Conservation (phyloP, 176 grass and related monocot genomes). For the Aegilops speltoides region DNA sequence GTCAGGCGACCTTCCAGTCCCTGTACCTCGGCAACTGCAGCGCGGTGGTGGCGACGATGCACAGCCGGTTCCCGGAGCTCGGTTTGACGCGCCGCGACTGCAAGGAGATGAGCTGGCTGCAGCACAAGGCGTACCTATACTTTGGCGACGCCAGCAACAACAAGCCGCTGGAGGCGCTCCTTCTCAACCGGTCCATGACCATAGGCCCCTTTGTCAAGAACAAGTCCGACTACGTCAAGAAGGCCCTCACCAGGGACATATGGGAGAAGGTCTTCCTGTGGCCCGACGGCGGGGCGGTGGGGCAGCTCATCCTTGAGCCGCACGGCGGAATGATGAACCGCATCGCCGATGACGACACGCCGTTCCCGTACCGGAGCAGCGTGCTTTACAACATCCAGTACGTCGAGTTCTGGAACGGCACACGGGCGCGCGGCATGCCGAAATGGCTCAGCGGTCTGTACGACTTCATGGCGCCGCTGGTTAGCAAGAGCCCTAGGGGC, state of each 20-base stretch:
- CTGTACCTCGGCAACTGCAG: constrained; percentile 11
- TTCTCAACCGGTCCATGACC: not conserved
- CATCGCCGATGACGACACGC: not conserved
- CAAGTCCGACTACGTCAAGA: not conserved
- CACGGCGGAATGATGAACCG: not conserved
- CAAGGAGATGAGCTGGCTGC: not conserved
- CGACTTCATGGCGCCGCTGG: not conserved
- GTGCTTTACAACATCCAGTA: not conserved
- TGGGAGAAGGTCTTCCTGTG: not conserved
- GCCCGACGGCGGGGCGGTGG: not conserved
- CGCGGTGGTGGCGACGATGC: not conserved
- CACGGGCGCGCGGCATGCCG: rapidly evolving
- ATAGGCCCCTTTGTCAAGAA: not conserved
- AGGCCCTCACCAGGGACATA: not conserved
- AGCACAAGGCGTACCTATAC: constrained; percentile 5
- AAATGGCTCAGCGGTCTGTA: not conserved
- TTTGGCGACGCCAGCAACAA: not conserved
- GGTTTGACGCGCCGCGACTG: not conserved
- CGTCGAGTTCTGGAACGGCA: not conserved
- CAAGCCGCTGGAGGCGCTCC: not conserved
- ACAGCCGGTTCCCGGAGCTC: not conserved
- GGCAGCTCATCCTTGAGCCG: not conserved
- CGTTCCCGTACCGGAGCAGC: not conserved
- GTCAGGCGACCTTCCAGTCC: not conserved
- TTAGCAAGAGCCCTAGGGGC: not conserved